Base-by-base conservation (phyloP, 805 yeast genomes). In the Starmerella gropengiesseri region DNA sequence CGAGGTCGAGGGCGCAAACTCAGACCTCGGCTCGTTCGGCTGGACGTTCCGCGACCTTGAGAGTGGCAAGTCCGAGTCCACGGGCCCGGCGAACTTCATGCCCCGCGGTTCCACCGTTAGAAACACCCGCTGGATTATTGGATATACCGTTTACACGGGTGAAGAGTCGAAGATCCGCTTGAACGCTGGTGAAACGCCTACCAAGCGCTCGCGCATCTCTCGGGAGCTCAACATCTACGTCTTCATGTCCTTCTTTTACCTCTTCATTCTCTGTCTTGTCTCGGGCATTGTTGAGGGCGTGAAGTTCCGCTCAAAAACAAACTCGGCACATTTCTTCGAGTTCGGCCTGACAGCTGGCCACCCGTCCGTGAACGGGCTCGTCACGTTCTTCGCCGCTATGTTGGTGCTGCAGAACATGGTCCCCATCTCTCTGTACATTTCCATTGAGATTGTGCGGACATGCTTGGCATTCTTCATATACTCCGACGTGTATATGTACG, bases 371-470 rank as follows among this genome's bases (percentile, higher is more conserved):
- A 78, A 76, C 52, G 93, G 87, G 40, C 58, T 77, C 7, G 70
- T 81, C 35, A 69, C 75, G 13, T 82, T 81, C 56, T 78, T 78
- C 60, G 89, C 82, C 23, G 75, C 78, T 1, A 66, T 81, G 51
- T 79, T 81, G 56, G 66, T 81, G 52, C 77, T 81, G 57, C 91
- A 82, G 62, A 70, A 83, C 2, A 65, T 81, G 61, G 84, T 81
- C 32, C 93, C 93, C 8, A 81, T 81, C 51, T 81, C 93, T 3
- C 69, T 81, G 43, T 81, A 80, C 58, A 76, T 81, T 47, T 75
- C 89, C 28, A 74, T 82, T 51, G 93, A 81, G 59, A 81, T 81
- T 49, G 77, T 81, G 60, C 80, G 81, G 54, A 79, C 89, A 1
- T 63, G 74, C 16, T 87, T 81, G 56, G 89, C 87, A 0, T 77